Base-by-base conservation (phyloP, 116 monocot species). In the Zostera marina region DNA sequence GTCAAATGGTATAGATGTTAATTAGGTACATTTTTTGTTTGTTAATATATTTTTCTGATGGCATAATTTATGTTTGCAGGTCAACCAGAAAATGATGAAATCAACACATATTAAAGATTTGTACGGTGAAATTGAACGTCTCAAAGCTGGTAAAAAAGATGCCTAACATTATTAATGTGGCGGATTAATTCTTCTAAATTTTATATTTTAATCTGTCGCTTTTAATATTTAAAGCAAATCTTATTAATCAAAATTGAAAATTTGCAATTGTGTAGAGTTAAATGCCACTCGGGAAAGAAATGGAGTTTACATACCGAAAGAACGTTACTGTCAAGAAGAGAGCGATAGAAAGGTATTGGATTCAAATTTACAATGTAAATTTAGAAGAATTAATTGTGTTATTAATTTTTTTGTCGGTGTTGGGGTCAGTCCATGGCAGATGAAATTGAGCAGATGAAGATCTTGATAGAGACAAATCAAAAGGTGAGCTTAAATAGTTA, bases 71-170 rank as follows among this genome's bases (percentile, higher is more conserved):
- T 11, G 12, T 11, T 38, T 66, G 9, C 69, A 96, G 89, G 89
- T 88, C 42, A 96, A 96, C 63, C 89, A 96, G 57, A 94, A 94
- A 53, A 84, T 96, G 96, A 88, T 85, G 85, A 96, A 96, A 69
- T 80, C 80, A 51, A 88, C 96, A 62, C 70, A 88, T 54, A 96
- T 96, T 16, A 96, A 96, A 67, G 96, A 96, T 44, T 70, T 88
- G 1, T 82, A 96, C 47, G 82, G 77, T 5, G 96, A 96, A 76
- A 96, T 96, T 46, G 96, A 96, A 2, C 75, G 96, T 8, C 82
- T 96, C 44, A 85, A 96, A 81, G 82, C 82, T 71, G 96, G 89
- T 85, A 66, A 57, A 0, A 2, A 6, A 0, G 22, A 3, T 1
- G 12, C 12, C 11, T 12, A 53, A 12, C 53, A n/a, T n/a, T n/a